Base-by-base conservation (phyloP, 768 basidiomycete species). In the Glaciozyma martinii region DNA sequence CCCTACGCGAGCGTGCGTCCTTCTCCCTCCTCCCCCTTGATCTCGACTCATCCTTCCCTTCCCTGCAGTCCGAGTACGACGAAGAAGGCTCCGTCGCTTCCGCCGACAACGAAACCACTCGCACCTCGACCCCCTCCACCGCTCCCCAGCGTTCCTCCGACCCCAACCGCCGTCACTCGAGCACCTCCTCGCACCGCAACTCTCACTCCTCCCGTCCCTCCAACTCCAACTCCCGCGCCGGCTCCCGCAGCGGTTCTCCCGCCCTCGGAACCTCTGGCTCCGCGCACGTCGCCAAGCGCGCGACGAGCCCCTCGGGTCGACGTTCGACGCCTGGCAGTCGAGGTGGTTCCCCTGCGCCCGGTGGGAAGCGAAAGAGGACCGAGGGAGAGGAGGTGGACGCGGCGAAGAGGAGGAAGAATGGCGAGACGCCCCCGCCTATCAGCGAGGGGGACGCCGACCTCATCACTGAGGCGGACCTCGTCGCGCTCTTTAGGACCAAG, bases 211-310 rank as follows among this genome's bases (percentile, higher is more conserved):
- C 37, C 67, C 69, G 75, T 44, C 66, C 62, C 56, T 52, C 72
- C 10, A 32, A 71, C 77, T 18, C 79, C 76, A 60, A 85, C 86
- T 37, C 83, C 82, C 44, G 81, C 84, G 18, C 82, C 80, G 30
- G 87, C 87, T 4, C 86, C 3, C 68, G 65, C 52, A 60, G 85
- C 13, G 78, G 78, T 15, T 77, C 81, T 49, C 77, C 80, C 6
- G 78, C 84, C 12, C 79, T 80, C 33, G 80, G 85, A 68, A 85
- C 55, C 15, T 40, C 56, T 44, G 89, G 88, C 0, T 87, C 89
- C 76, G 88, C 86, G 3, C 73, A 88, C 29, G 83, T 92, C 21
- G 89, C 89, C 3, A 87, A 86, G 76, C 84, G 89, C 23, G 89
- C 89, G 5, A 90, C 88, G 2, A 89, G 88, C 66, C 89, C 89